Percentiles rank a stretch among this genome's conserved stretches.
Conservation (phyloP, 306 rosid genomes). For the cucumber (Cucumis sativus) region Cucumber_9930_V3 NC_026661.2:1150001-1150500, state of each 20-base stretch:
- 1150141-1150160: constrained; percentile 80
- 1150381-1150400: too few species aligned
- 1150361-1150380: too few species aligned
- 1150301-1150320: neutral
- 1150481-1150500: neutral
- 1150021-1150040: neutral
- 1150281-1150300: neutral
- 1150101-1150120: neutral
- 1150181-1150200: constrained; percentile 40
- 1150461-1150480: too few species aligned
- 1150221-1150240: constrained; percentile 61
- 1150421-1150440: too few species aligned
- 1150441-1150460: too few species aligned
- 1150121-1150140: neutral
- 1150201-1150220: constrained; percentile 68
- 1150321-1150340: neutral
- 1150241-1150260: constrained; percentile 73
- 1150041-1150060: neutral
- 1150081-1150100: neutral
- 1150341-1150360: too few species aligned
- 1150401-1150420: too few species aligned
- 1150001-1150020: neutral
- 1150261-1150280: constrained; percentile 39
- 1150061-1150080: neutral
- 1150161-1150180: constrained; percentile 65